Conservation (phyloP, 305 asterid species). For the Fraxinus baroniana region DNA sequence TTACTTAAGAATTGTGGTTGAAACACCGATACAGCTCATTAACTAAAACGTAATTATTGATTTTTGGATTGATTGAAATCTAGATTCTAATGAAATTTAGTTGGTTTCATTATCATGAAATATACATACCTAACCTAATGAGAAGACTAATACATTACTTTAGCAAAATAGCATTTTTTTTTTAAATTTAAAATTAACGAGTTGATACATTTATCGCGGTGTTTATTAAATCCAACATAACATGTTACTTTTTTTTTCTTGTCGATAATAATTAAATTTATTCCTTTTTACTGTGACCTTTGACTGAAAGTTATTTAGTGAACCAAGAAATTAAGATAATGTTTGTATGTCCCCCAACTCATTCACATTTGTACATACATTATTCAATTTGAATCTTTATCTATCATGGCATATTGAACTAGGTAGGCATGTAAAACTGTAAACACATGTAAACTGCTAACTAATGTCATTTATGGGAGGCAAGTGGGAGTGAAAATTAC, state of each 20-base stretch:
- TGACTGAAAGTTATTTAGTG: neutral
- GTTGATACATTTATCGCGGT: neutral
- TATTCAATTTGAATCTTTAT: neutral
- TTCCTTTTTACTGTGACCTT: neutral
- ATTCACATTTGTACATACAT: constrained; percentile 1
- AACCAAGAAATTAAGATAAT: neutral
- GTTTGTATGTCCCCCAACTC: constrained; percentile 22
- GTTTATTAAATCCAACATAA: neutral
- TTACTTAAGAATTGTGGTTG: neutral
- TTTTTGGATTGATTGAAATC: neutral
- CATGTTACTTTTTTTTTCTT: neutral
- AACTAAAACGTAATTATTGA: neutral
- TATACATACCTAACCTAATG: neutral
- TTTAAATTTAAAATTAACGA: neutral
- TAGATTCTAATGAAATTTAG: neutral
- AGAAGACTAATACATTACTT: neutral
- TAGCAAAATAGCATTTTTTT: neutral
- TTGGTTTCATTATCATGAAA: neutral
- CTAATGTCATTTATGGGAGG: neutral
- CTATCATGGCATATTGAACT: neutral
- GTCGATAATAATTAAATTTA: neutral
- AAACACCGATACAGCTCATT: neutral
- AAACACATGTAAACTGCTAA: neutral
- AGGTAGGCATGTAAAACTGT: neutral
- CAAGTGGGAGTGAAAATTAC: neutral